Base-by-base conservation (phyloP, 2,329 filamentous ascomycete genomes). In the Fusarium sp. region DNA sequence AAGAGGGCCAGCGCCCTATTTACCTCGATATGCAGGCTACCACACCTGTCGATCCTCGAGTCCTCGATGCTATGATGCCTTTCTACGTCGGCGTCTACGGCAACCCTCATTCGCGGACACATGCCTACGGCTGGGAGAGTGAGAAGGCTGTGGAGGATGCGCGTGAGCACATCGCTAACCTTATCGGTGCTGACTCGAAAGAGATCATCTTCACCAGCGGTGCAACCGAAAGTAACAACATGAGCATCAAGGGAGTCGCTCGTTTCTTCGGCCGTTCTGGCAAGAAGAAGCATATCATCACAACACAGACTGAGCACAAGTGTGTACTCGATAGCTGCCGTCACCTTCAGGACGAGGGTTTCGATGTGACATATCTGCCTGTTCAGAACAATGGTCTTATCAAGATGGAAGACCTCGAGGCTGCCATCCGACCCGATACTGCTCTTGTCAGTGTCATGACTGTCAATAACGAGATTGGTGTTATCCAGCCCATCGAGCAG, bases 151-250 rank as follows among this genome's bases (percentile, higher is more conserved):
- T 97, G 24, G 96, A 99, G 80, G 87, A 93, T 69, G 94, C 96
- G 45, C 89, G 96, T 75, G 87, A 88, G 74, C 89, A 98, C 77
- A 87, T 98, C 70, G 96, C 96, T 5, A 87, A 86, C 41, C 87
- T 99, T 58, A 96, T 99, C 72, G 95, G 95, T 27, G 96, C 96
- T 29, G 94, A 99, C 79, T 85, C 96, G 8, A 99, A 99, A 82
- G 96, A 99, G 80, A 98, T 99, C 72, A 97, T 99, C 76, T 98
- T 99, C 83, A 99, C 96, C 9, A 98, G 94, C 76, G 96, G 96
- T 58, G 96, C 96, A 18, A 99, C 96, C 0, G 96, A 99, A 84
- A 98, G 94, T 79, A 99, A 99, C 83, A 99, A 99, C 78, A 99
- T 99, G 96, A 97, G 94, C 81, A 94, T 99, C 84, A 99, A 99